Conservation (phyloP, 169 alveolate species). For the Theileria annulata region DNA sequence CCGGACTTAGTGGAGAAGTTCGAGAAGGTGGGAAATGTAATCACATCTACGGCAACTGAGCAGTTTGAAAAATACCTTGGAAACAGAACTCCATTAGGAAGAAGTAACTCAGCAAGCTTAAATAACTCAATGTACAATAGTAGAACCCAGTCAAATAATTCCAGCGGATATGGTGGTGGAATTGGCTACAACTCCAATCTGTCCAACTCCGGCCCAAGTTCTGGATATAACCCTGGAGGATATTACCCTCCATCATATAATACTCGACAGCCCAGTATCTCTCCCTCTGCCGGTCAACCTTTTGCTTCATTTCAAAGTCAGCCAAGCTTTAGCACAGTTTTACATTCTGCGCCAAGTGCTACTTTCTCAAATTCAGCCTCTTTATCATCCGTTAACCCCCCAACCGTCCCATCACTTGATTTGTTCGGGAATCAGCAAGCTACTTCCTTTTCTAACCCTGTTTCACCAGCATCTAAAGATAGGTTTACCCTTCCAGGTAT, state of each 20-base stretch:
- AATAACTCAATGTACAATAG: conserved; percentile 15
- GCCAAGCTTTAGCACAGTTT: no score
- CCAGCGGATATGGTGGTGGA: background rate
- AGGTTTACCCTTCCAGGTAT: conserved; percentile 3
- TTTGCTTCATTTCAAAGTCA: no score
- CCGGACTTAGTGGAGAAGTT: conserved; percentile 31
- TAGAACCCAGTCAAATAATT: background rate
- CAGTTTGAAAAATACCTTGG: conserved; percentile 48
- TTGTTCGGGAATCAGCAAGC: no score
- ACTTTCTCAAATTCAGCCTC: no score
- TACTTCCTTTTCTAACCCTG: no score
- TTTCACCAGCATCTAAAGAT: conserved; percentile 2
- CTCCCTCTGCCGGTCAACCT: no score
- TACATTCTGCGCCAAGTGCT: no score
- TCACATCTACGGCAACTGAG: conserved; percentile 45
- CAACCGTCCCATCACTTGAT: no score
- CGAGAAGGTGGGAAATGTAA: conserved; percentile 55
- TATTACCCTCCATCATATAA: conserved; percentile 8
- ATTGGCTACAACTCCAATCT: conserved; percentile 3
- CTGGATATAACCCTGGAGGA: background rate
- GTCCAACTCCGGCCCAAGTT: background rate
- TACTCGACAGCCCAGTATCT: no score
- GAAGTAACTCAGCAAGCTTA: background rate
- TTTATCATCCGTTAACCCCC: no score
- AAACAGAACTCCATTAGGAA: conserved; percentile 1